Evolutionary conservation across 108 stramenopile species (phyloP).

Genomic region (Schizochytrium sp.): DNA sequence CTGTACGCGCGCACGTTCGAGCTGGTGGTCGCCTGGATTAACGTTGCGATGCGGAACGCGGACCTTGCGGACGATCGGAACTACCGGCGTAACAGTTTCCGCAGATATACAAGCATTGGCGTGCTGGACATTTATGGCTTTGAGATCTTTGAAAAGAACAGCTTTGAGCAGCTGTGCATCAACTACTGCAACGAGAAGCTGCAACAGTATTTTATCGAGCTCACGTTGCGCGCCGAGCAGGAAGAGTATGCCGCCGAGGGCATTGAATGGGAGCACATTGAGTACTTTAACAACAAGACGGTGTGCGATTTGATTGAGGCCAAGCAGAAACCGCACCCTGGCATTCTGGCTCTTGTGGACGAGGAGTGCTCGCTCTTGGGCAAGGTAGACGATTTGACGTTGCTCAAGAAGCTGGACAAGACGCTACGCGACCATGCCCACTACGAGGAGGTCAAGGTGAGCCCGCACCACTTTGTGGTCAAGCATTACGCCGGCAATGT

Average conservation of each 20-base stretch:
- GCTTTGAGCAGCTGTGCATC: slow-evolving; percentile 47
- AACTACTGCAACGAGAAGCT: slow-evolving; percentile 55
- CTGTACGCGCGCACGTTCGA: slow-evolving; percentile 31
- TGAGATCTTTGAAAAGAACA: slow-evolving; percentile 33
- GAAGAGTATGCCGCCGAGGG: slow-evolving; percentile 51
- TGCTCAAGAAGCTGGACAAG: neutral
- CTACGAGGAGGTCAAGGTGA: slow-evolving; percentile 18
- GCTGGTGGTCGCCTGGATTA: slow-evolving; percentile 28
- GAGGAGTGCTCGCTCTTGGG: slow-evolving; percentile 27
- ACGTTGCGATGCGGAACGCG: neutral
- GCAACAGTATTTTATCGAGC: slow-evolving; percentile 53
- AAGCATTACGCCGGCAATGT: slow-evolving; percentile 37
- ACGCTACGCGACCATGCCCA: neutral
- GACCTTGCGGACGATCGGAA: neutral
- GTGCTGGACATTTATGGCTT: slow-evolving; percentile 46
- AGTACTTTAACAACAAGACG: slow-evolving; percentile 51
- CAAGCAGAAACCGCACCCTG: slow-evolving; percentile 14
- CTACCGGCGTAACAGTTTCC: neutral
- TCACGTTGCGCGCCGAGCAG: slow-evolving; percentile 50
- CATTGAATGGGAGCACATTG: slow-evolving; percentile 38
- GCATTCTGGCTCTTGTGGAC: slow-evolving; percentile 39
- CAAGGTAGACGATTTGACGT: slow-evolving; percentile 1
- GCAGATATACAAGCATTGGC: slow-evolving; percentile 19
- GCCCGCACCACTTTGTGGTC: slow-evolving; percentile 27
- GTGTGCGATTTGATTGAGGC: slow-evolving; percentile 47